These are phyloP conservation scores for Mychonastes homosphaera DNA, from an alignment of 139 green algal genomes.

Conservation along the genomic window DNA sequence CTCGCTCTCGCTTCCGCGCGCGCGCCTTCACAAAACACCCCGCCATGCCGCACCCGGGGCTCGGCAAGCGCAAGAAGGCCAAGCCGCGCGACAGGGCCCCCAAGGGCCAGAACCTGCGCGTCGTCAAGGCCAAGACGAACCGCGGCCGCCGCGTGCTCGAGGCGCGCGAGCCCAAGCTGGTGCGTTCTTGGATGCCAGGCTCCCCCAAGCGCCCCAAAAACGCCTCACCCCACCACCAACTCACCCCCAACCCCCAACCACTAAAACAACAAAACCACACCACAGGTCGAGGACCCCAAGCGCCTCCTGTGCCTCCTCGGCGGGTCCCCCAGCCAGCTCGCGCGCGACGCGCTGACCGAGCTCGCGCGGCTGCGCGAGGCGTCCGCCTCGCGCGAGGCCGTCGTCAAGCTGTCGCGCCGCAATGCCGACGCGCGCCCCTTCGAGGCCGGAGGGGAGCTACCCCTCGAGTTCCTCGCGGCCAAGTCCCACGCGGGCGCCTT, in stretches of 20 bases:
- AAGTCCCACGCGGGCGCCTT: constrained; percentile 67
- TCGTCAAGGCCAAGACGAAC: constrained; percentile 61
- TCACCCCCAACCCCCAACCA: not conserved
- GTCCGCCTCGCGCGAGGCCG: constrained; percentile 26
- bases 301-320: constrained; percentile 56
- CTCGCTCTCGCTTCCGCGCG: too few relatives aligned
- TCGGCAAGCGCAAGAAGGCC: too few relatives aligned
- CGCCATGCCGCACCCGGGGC: too few relatives aligned
- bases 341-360: constrained; percentile 63
- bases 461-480: constrained; percentile 60
- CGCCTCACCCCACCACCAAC: not conserved
- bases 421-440: constrained; percentile 80
- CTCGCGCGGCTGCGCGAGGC: constrained; percentile 14
- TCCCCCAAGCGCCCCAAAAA: not conserved
- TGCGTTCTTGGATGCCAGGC: constrained; percentile 19
- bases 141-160: constrained; percentile 53
- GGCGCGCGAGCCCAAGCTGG: constrained; percentile 61
- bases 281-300: constrained; percentile 69
- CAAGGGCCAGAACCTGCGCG: constrained; percentile 12
- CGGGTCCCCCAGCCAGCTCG: constrained; percentile 52
- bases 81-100: too few relatives aligned
- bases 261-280: not conserved
- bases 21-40: too few relatives aligned
- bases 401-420: constrained; percentile 55
- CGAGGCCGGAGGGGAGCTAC: constrained; percentile 63